These are phyloP conservation scores for Encephalitozoon romaleae DNA, from an alignment of 371 early-diverging fungal genomes.

Conservation along the genomic window DNA sequence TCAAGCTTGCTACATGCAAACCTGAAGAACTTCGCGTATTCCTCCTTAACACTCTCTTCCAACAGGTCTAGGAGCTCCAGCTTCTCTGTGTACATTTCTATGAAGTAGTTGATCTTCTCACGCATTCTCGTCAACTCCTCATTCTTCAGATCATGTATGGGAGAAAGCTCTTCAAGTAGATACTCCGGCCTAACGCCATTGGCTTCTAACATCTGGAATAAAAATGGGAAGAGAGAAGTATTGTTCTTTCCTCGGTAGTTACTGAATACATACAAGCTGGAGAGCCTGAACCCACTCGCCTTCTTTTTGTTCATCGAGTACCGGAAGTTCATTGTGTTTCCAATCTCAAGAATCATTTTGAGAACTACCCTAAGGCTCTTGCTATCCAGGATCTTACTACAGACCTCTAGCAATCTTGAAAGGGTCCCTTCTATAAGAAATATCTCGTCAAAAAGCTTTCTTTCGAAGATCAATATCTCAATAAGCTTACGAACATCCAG, in stretches of 20 bases:
- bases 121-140: constrained; percentile 15
- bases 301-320: constrained; percentile 29
- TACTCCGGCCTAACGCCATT: not conserved
- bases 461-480: constrained; percentile 45
- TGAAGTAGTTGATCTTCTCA: constrained; percentile 40
- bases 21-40: not conserved
- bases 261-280: constrained; percentile 25
- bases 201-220: constrained; percentile 13
- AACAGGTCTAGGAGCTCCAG: not conserved
- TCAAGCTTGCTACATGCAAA: constrained; percentile 21
- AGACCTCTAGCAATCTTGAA: not conserved
- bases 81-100: constrained; percentile 19
- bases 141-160: constrained; percentile 28
- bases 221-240: constrained; percentile 22
- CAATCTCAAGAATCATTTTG: constrained; percentile 38
- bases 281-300: constrained; percentile 37
- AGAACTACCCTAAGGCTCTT: constrained; percentile 31
- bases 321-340: constrained; percentile 44
- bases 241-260: constrained; percentile 35
- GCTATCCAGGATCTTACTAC: constrained; percentile 21
- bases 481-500: constrained; percentile 15
- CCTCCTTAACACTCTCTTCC: not conserved
- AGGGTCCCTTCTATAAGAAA: constrained; percentile 4
- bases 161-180: constrained; percentile 16
- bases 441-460: constrained; percentile 42